Base-by-base conservation (phyloP, 768 basidiomycete genomes). In the Boletus pseudo-olivaceus region DNA sequence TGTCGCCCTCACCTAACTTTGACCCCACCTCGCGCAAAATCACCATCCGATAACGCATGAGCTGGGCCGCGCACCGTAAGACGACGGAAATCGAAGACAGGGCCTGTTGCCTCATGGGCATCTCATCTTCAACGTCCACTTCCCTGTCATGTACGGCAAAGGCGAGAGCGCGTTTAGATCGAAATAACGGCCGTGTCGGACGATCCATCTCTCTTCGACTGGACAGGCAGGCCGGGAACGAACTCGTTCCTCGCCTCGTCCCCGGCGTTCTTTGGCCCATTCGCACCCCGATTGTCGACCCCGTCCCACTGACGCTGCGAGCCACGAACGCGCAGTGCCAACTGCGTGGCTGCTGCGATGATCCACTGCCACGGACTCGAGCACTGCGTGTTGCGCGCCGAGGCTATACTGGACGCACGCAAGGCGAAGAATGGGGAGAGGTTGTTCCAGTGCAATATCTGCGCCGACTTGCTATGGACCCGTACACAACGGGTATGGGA, bases 141-240 rank as follows among this genome's bases (percentile, higher is more conserved):
- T 70, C 44, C 60, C 70, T 10, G 62, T 69, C 41, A 55, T 61
- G 58, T 70, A 71, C 39, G 70, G 70, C 30, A 68, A 66, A 33
- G 66, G 62, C 27, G 54, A 51, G 7, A 50, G 59, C 14, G 69
- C 69, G 8, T 70, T 70, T 64, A 67, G 51, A 56, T 57, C 49
- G 66, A 64, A 41, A 64, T 67, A 45, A 69, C 68, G 67, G 40
- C 51, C 4, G 54, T 35, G 8, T 61, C 64, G 1, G 64, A 60
- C 11, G 65, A 66, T 19, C 38, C 58, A 19, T 57, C 64, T 5
- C 53, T 66, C 29, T 68, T 66, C 26, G 67, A 66, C 46, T 67
- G 66, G 66, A 62, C 60, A 1, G 63, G 63, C 27, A 49, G 34
- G 8, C 51, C 54, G 4, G 50, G 47, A 10, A 10, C 47, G 29